phyloP scores from a whole-genome alignment of 805 yeast species.

The Barnettozyma pratensis region DNA sequence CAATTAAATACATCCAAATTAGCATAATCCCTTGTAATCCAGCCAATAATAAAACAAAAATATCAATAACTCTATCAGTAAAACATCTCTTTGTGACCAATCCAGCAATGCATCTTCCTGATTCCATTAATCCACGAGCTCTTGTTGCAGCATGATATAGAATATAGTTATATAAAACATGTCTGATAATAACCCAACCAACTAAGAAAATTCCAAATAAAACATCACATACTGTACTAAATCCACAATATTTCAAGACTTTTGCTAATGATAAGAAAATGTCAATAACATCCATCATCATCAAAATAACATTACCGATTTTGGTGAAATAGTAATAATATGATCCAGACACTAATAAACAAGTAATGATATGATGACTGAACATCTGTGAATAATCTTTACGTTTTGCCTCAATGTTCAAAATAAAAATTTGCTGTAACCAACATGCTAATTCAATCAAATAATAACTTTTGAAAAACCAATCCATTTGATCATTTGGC shows the following conservation, averaged over 20 bases:
- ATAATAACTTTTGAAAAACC: constrained; percentile 60
- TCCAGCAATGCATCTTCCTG: constrained; percentile 36
- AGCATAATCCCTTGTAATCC: constrained; percentile 61
- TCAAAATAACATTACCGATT: constrained; percentile 72
- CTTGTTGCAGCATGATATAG: constrained; percentile 52
- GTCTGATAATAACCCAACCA: constrained; percentile 69
- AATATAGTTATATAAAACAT: constrained; percentile 65
- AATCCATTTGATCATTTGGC: constrained; percentile 64
- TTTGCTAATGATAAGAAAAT: constrained; percentile 68
- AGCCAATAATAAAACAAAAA: constrained; percentile 51
- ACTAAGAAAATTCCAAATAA: constrained; percentile 63
- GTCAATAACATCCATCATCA: constrained; percentile 83
- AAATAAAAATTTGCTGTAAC: constrained; percentile 73
- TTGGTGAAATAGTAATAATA: constrained; percentile 68
- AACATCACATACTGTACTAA: constrained; percentile 53
- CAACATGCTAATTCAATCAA: constrained; percentile 69
- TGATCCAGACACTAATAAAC: constrained; percentile 60
- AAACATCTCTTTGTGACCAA: constrained; percentile 40
- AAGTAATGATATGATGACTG: constrained; percentile 80
- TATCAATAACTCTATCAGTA: constrained; percentile 36
- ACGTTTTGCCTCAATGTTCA: constrained; percentile 72
- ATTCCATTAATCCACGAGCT: constrained; percentile 40
- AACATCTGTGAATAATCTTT: constrained; percentile 87
- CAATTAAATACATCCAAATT: constrained; percentile 72
- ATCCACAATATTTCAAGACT: constrained; percentile 68